Conservation (phyloP, 2,329 filamentous ascomycete genomes). For the Xylariaceae sp. region DNA sequence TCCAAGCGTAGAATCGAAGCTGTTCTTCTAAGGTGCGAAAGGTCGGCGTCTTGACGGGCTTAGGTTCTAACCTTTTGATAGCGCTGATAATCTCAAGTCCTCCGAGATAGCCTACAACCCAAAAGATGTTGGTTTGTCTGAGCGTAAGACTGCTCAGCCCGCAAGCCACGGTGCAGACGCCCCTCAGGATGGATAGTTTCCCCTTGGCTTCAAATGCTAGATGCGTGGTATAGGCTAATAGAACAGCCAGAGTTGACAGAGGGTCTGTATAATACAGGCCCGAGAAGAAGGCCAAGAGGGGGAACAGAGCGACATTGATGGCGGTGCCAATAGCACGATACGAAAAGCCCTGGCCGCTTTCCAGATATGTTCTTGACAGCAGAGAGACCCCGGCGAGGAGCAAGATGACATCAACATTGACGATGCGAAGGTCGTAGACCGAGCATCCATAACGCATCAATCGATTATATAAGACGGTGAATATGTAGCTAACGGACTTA, state of each 20-base stretch:
- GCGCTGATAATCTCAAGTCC: constrained; percentile 53
- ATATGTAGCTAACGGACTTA: constrained; percentile 29
- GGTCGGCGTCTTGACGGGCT: constrained; percentile 27
- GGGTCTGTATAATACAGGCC: constrained; percentile 94
- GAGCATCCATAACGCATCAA: constrained; percentile 34
- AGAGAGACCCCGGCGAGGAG: constrained; percentile 44
- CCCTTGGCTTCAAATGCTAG: constrained; percentile 40
- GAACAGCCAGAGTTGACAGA: constrained; percentile 70
- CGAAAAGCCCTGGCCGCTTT: constrained; percentile 30
- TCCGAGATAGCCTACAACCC: constrained; percentile 77
- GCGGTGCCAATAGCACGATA: constrained; percentile 56
- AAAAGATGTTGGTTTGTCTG: constrained; percentile 95
- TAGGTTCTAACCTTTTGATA: constrained; percentile 42
- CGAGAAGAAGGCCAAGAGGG: constrained; percentile 92
- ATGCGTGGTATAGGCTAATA: constrained; percentile 62
- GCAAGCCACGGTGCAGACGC: constrained; percentile 45
- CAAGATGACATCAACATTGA: constrained; percentile 44
- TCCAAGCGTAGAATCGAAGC: constrained; percentile 37
- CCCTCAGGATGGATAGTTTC: constrained; percentile 34
- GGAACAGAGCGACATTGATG: constrained; percentile 79
- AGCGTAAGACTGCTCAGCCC: constrained; percentile 62
- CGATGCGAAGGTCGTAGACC: constrained; percentile 42
- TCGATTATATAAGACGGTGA: constrained; percentile 40
- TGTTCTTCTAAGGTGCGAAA: constrained; percentile 33
- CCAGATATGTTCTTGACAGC: constrained; percentile 47